Evolutionary conservation across 2,329 filamentous ascomycete species (phyloP), one percentile per base, ranked within the genome.

Genomic region (Acephala macrosclerotiorum): DNA sequence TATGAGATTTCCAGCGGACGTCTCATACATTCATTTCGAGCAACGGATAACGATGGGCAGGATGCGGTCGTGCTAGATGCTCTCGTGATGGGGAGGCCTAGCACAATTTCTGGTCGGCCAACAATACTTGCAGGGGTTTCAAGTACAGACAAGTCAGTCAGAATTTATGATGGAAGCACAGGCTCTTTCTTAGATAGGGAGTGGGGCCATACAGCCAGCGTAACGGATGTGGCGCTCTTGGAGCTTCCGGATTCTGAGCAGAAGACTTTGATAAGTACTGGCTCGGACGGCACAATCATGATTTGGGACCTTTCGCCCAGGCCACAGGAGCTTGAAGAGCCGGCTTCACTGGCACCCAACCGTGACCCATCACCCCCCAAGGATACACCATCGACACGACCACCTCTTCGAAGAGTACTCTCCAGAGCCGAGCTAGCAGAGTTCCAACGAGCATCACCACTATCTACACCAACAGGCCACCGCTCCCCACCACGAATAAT

Each of bases 191-290:
- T 98, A 33, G 91, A 94, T 59, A 89, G 93, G 47, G 96, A 98
- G 79, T 97, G 94, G 87, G 96, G 96, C 0, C 96, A 99, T 72
- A 97, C 94, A 0, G 94, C 97, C 75, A 91, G 94, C 9, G 93
- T 99, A 69, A 97, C 92, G 60, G 94, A 94, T 66, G 88, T 96
- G 20, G 86, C 91, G 3, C 80, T 97, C 20, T 77, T 95, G 12
- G 87, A 91, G 62, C 71, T 68, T 18, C 83, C 83, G 8, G 82
- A 84, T 0, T 85, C 87, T 18, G 81, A 83, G 18, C 79, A 81
- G 29, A 85, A 85, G 60, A 85, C 84, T 66, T 80, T 93, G 49
- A 86, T 95, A 60, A 94, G 90, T 70, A 91, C 91, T 36, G 92
- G 91, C 1, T 87, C 91, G 5, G 92, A 96, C 76, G 91, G 91